These are phyloP conservation scores for Daldinia eschscholtzii DNA, from an alignment of 2,329 filamentous ascomycete genomes.

Conservation along the genomic window DNA sequence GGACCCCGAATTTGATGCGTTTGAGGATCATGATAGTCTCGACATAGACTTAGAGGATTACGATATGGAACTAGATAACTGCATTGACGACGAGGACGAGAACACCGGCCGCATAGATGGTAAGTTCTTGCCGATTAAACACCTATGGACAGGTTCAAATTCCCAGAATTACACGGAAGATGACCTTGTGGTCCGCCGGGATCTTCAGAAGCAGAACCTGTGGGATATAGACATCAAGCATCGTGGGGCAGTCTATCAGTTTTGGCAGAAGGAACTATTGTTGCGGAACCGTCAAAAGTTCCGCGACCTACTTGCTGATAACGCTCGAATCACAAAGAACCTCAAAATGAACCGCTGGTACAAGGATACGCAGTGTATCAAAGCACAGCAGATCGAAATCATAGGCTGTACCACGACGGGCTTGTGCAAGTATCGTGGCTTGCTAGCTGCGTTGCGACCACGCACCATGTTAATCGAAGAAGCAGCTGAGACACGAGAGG, in stretches of 20 bases:
- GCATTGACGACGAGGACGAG: conserved; percentile 53
- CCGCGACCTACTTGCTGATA: conserved; percentile 62
- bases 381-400: conserved; percentile 59
- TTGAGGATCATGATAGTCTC: conserved; percentile 63
- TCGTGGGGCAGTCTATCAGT: conserved; percentile 75
- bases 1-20: conserved; percentile 48
- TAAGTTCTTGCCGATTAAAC: conserved; percentile 57
- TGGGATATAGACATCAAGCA: conserved; percentile 68
- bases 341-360: conserved; percentile 71
- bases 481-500: conserved; percentile 80
- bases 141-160: conserved; percentile 56
- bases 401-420: conserved; percentile 82
- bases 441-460: conserved; percentile 75
- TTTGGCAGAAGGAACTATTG: conserved; percentile 70
- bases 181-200: conserved; percentile 53
- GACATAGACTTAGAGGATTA: conserved; percentile 69
- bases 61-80: conserved; percentile 57
- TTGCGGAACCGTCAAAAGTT: conserved; percentile 61
- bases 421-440: conserved; percentile 80
- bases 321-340: conserved; percentile 63
- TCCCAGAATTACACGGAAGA: conserved; percentile 40
- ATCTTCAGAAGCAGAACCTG: conserved; percentile 63
- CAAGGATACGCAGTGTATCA: conserved; percentile 63
- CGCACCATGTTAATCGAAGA: conserved; percentile 81
- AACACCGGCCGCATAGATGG: conserved; percentile 60